Percentiles rank a stretch among this genome's conserved stretches.
These are phyloP conservation scores for Pseudoneurospora amorphoporcata DNA, from an alignment of 495 filamentous ascomycete genomes.

Conservation along the genomic window DNA sequence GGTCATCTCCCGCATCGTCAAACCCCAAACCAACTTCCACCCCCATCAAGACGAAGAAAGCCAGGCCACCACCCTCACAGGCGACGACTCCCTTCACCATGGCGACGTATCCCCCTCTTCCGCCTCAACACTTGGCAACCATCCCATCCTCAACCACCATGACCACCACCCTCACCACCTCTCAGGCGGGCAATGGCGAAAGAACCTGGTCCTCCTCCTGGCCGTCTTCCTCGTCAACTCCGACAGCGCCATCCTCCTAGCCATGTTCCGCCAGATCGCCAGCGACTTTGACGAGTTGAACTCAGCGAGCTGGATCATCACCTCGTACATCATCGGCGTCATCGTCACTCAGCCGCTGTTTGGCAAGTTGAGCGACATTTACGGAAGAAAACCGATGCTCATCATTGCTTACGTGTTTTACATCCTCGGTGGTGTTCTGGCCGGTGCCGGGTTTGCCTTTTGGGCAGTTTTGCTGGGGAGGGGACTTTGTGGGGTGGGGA, in stretches of 20 bases:
- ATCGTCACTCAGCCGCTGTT: constrained; percentile 8
- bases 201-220: constrained; percentile 9
- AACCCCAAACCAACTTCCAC: neutral
- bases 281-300: constrained; percentile 8
- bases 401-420: constrained; percentile 1
- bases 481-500: constrained; percentile 5
- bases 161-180: neutral
- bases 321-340: constrained; percentile 7
- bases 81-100: neutral
- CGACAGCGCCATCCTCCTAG: constrained; percentile 10
- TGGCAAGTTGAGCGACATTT: constrained; percentile 11
- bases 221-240: constrained; percentile 14
- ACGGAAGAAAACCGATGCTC: constrained; percentile 11
- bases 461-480: constrained; percentile 5
- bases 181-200: constrained; percentile 4
- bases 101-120: neutral
- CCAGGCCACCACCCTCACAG: neutral
- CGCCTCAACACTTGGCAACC: neutral
- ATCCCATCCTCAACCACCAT: neutral
- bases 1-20: neutral
- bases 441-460: constrained; percentile 6
- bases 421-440: constrained; percentile 2
- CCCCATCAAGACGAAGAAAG: neutral
- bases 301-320: constrained; percentile 12
- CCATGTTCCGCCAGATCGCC: constrained; percentile 12